Conservation (phyloP, 192 early-diverging fungal genomes). For the Lunasporangiospora selenospora region DNA sequence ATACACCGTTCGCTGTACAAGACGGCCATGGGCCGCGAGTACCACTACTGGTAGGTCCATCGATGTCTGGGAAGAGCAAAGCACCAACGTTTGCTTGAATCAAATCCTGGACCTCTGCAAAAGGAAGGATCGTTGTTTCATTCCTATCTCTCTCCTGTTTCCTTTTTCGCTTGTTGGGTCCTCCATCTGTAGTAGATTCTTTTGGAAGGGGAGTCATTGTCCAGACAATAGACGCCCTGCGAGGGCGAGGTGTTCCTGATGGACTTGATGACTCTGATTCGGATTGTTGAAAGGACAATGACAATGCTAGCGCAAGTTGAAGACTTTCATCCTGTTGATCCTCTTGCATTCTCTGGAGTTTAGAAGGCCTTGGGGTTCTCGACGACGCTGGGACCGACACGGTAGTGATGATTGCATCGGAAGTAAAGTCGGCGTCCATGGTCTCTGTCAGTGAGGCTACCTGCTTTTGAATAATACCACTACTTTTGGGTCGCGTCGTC, state of each 20-base stretch:
- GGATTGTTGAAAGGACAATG: conserved; percentile 35
- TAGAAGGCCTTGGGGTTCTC: too few species aligned
- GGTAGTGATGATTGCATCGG: conserved; percentile 37
- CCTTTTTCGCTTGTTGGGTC: conserved; percentile 10
- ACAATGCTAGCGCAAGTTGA: conserved; percentile 37
- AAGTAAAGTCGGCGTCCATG: conserved; percentile 22
- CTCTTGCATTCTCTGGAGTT: conserved; percentile 7
- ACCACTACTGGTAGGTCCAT: too few species aligned
- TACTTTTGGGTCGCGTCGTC: too few species aligned
- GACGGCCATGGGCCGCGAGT: too few species aligned
- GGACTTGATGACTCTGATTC: neutral
- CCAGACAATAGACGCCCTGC: conserved; percentile 5
- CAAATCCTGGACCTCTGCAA: conserved; percentile 30
- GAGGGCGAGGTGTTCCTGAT: neutral
- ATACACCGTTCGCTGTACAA: too few species aligned
- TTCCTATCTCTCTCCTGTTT: conserved; percentile 20
- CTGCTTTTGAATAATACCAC: conserved; percentile 15
- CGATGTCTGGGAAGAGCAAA: conserved; percentile 24
- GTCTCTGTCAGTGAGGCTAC: conserved; percentile 26
- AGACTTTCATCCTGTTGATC: conserved; percentile 36
- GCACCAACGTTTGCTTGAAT: conserved; percentile 35
- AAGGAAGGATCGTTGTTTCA: conserved; percentile 25
- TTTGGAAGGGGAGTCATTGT: neutral
- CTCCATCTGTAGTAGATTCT: neutral
- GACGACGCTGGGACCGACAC: conserved; percentile 5